Evolutionary conservation across 2,329 filamentous ascomycete genomes (phyloP).

Genomic region (Allantophomopsis lycopodina): DNA sequence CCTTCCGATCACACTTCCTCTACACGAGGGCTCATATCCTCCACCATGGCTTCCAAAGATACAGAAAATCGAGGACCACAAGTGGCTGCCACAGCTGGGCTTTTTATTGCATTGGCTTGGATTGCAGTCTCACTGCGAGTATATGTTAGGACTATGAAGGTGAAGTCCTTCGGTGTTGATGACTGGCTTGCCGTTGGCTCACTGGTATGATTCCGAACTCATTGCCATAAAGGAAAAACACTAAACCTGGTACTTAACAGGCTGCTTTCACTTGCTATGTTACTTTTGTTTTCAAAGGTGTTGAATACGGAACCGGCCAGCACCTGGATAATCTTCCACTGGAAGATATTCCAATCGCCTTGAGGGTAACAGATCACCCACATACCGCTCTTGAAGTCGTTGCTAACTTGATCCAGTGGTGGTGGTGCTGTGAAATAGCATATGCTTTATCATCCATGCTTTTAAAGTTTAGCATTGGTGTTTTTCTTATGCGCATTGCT

Average conservation of each 20-base stretch:
- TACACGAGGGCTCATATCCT: too few relatives aligned
- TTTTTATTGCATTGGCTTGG: constrained; percentile 21
- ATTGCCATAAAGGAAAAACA: too few relatives aligned
- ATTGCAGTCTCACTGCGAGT: constrained; percentile 12
- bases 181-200: constrained; percentile 11
- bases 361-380: constrained; percentile 10
- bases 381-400: background rate
- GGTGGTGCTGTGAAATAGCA: constrained; percentile 23
- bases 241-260: background rate
- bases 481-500: constrained; percentile 25
- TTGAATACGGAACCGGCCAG: constrained; percentile 14
- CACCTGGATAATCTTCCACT: constrained; percentile 9
- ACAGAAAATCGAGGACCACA: constrained; percentile 3
- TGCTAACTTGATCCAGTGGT: constrained; percentile 8
- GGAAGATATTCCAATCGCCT: constrained; percentile 11
- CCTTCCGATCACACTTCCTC: too few relatives aligned
- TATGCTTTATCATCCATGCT: constrained; percentile 25
- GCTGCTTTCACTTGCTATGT: constrained; percentile 6
- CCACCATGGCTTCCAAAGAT: too few relatives aligned
- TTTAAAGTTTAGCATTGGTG: constrained; percentile 23
- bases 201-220: constrained; percentile 6
- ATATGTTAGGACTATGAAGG: constrained; percentile 14
- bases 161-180: constrained; percentile 16
- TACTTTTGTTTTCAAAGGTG: constrained; percentile 12
- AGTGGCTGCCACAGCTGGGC: constrained; percentile 4